Percentiles rank a stretch among this genome's conserved stretches.
Evolutionary conservation across 108 stramenopile genomes (phyloP).

Genomic region (Stephanodiscus triporus): DNA sequence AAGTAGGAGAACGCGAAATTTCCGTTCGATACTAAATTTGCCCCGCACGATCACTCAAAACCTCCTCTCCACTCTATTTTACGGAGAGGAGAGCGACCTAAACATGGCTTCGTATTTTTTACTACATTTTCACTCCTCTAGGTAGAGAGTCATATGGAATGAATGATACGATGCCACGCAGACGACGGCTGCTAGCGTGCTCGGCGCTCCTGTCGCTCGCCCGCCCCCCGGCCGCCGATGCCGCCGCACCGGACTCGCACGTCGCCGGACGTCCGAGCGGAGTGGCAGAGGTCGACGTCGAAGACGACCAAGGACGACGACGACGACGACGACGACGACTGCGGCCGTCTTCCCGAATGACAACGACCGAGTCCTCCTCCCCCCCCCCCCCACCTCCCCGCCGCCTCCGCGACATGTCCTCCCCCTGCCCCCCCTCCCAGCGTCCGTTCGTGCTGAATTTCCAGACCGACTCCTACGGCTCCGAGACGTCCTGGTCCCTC

Average conservation of each 20-base stretch:
- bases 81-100: too few relatives aligned
- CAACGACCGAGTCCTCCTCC: too few relatives aligned
- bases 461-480: slow-evolving; percentile 48
- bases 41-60: too few relatives aligned
- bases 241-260: not conserved
- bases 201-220: not conserved
- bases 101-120: too few relatives aligned
- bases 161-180: too few relatives aligned
- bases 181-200: too few relatives aligned
- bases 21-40: too few relatives aligned
- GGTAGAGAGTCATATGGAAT: too few relatives aligned
- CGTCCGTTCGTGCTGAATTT: slow-evolving; percentile 38
- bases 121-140: too few relatives aligned
- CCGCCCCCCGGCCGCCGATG: not conserved
- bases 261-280: too few relatives aligned
- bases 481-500: slow-evolving; percentile 52
- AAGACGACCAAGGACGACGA: slow-evolving; percentile 3
- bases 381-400: not conserved
- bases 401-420: not conserved
- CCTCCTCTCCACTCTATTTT: too few relatives aligned
- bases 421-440: slow-evolving; percentile 9
- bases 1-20: too few relatives aligned
- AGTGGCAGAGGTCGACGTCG: not conserved
- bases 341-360: not conserved
- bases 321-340: not conserved